Base-by-base conservation (phyloP, 768 basidiomycete species). In the Tylopilus intermedius region DNA sequence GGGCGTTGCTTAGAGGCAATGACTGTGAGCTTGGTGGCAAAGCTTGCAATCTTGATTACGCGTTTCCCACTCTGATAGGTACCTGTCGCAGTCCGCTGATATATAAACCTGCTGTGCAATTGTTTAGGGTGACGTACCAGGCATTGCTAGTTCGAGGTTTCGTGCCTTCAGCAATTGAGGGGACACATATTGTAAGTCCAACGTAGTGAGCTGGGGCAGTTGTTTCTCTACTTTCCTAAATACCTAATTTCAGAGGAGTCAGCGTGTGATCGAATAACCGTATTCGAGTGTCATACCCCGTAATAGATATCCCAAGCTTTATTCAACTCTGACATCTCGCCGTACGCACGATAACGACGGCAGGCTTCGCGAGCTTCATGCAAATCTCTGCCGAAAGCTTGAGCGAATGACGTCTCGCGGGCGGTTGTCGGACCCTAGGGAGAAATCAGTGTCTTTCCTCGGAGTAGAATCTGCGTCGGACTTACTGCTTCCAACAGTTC, bases 241-340 rank as follows among this genome's bases (percentile, higher is more conserved):
- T 30, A 97, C 89, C 90, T 94, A 58, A 6, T 38, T 41, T 39
- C 14, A 11, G 11, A 54, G 43, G 13, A 35, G 47, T 58, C 21
- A 53, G 35, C 33, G 32, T 45, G 37, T 18, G 35, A 49, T 47
- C 21, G 15, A 13, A 35, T 32, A 29, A 39, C 11, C 8, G 35
- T 4, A 21, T n/a, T 68, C 5, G 1, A 40, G 14, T 33, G 39
- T 21, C 84, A 57, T 64, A 92, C 93, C 45, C 83, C 83, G 63
- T 97, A 99, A 70, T 99, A 99, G 26, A 97, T 94, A 63, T 98
- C 96, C 96, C 96, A 99, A 30, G 96, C 96, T 64, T 89, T 91
- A 66, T 98, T 96, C 44, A 99, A 73, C 65, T 97, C 93, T 46
- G 82, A 83, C 51, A 83, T 79, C 65, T 99, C 94, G 24, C 90